These are phyloP conservation scores for Eruca vesicaria DNA, from an alignment of 441 rosid genomes.

Conservation along the genomic window DNA sequence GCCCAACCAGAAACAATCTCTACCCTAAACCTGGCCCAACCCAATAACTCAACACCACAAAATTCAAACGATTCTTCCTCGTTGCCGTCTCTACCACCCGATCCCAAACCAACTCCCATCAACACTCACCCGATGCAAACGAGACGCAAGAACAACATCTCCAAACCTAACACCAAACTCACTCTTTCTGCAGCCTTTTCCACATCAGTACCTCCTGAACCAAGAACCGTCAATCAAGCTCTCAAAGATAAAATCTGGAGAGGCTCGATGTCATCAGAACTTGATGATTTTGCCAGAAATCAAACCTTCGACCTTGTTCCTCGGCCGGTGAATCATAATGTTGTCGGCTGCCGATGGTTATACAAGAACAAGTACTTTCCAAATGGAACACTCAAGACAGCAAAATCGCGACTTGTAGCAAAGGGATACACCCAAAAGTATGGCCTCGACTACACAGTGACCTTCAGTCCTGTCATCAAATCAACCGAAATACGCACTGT, in stretches of 20 bases:
- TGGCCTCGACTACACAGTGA: not conserved
- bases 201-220: not conserved
- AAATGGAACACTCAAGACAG: not conserved
- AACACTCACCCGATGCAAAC: too few species aligned
- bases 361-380: not conserved
- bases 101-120: too few species aligned
- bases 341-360: not conserved
- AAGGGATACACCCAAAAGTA: not conserved
- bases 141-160: too few species aligned
- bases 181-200: not conserved
- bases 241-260: not conserved
- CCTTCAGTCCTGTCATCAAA: not conserved
- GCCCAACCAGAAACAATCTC: too few species aligned
- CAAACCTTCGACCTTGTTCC: not conserved
- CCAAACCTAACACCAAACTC: too few species aligned
- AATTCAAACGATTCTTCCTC: too few species aligned
- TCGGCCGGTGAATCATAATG: not conserved
- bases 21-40: too few species aligned
- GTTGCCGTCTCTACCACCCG: too few species aligned
- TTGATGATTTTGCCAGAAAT: not conserved
- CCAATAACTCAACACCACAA: too few species aligned
- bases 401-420: not conserved
- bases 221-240: not conserved
- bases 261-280: not conserved
- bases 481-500: rapidly evolving